These are phyloP conservation scores for Magnusiomyces starmeri DNA, from an alignment of 1,139 yeast species.

Conservation along the genomic window DNA sequence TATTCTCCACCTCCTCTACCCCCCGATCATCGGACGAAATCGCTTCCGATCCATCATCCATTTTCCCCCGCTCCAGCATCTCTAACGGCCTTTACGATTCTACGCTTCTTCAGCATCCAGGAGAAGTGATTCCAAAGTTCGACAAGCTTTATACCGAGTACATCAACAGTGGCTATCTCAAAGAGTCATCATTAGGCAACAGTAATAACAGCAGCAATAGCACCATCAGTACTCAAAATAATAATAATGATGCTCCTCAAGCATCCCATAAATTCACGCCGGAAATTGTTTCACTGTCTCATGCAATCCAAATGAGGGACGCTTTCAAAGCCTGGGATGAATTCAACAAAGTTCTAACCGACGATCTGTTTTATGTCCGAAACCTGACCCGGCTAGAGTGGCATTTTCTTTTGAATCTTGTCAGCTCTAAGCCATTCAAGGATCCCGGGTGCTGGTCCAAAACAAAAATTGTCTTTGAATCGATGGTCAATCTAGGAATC, in stretches of 20 bases:
- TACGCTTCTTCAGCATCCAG: background rate
- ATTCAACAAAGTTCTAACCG: constrained; percentile 1
- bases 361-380: constrained; percentile 7
- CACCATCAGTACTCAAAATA: too few species aligned
- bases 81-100: constrained; percentile 2
- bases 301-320: background rate
- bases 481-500: constrained; percentile 22
- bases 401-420: constrained; percentile 9
- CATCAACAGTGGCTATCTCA: background rate
- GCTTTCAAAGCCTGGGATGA: constrained; percentile 5
- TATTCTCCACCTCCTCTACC: background rate
- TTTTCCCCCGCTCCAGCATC: background rate
- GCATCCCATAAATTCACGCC: too few species aligned
- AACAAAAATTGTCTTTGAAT: constrained; percentile 3
- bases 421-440: constrained; percentile 1
- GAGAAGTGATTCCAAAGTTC: constrained; percentile 3
- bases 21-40: background rate
- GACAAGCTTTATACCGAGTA: constrained; percentile 4
- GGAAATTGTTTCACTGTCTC: constrained; percentile 2
- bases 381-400: constrained; percentile 12
- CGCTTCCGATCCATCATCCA: background rate
- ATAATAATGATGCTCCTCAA: too few species aligned
- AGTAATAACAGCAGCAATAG: background rate
- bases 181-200: background rate
- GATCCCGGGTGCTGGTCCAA: constrained; percentile 6